Evolutionary conservation across 2,329 filamentous ascomycete species (phyloP).

Genomic region (Trichophyton verrucosum): DNA sequence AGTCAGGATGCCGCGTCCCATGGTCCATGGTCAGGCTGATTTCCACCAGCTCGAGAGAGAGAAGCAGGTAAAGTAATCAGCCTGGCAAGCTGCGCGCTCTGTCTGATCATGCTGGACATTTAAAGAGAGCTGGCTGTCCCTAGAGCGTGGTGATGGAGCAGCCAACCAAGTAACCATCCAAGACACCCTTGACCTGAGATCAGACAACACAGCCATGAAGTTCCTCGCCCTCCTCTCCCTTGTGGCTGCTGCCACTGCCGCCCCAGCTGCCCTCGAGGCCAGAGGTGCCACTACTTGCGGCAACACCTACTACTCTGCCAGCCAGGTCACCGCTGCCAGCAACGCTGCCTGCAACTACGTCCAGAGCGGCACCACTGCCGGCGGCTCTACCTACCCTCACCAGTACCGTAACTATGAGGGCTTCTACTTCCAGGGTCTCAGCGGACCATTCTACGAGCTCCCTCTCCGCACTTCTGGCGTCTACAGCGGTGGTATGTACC

Average conservation of each 20-base stretch:
- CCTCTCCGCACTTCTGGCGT: background rate
- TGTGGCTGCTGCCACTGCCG: background rate
- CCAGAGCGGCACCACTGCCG: background rate
- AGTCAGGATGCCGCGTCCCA: background rate
- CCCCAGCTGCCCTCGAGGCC: background rate
- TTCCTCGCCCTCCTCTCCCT: background rate
- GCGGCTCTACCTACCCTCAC: background rate
- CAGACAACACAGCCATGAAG: background rate
- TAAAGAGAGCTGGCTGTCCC: no score
- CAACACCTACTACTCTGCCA: slow-evolving; percentile 1
- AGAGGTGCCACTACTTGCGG: slow-evolving; percentile 1
- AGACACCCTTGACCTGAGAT: background rate
- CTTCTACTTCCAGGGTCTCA: background rate
- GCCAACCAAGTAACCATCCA: background rate
- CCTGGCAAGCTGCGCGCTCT: no score
- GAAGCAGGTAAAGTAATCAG: no score
- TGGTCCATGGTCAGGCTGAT: slow-evolving; percentile 1
- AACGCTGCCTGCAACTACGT: background rate
- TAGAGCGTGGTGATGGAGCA: no score
- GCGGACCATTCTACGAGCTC: background rate
- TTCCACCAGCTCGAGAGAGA: background rate
- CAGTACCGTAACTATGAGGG: slow-evolving; percentile 1
- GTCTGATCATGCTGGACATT: background rate
- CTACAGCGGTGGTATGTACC: background rate
- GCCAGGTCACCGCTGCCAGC: background rate